Base-by-base conservation (phyloP, 306 rosid species). In the Vachellia pachyceras region DNA sequence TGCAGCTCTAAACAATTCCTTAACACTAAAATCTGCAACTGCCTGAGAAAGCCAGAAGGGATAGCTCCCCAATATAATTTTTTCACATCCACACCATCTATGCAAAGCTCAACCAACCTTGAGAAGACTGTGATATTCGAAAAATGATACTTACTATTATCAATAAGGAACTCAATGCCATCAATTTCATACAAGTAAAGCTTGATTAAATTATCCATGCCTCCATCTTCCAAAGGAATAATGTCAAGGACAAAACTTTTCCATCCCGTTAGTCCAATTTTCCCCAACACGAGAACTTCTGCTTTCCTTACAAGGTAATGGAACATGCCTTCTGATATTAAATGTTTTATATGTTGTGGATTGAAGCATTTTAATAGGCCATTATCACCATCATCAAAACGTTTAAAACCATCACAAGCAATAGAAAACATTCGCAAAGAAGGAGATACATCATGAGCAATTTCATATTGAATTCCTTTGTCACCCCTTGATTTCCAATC, bases 231-330 rank as follows among this genome's bases (percentile, higher is more conserved):
- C 8, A 39, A 6, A 35, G 64, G 64, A 79, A 79, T 44, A 33
- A 79, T 47, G 66, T 45, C 80, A 5, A 73, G 84, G 10, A 73
- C 46, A 3, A 83, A 45, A 78, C 37, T 73, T 46, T 67, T 78
- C 5, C 66, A 61, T 37, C 73, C 58, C 18, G 60, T 64, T 8
- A 22, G 2, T 0, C 46, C 50, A 15, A 52, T 40, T 44, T 63
- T 70, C 42, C 80, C 11, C 2, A 54, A 10, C 37, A 15, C 45
- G 15, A 83, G 63, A 40, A 67, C 73, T 23, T 76, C 75, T 61
- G 79, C 84, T 52, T 10, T 37, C 37, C 46, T 0, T 6, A 35
- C 13, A 65, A 65, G 25, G 12, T 15, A 17, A 13, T 65, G 42
- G 15, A 80, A 1, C 6, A 66, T 13, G 3, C 10, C 64, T 17